These are phyloP conservation scores for Leishmania aethiopica DNA, from an alignment of 208 protist species.

Conservation along the genomic window DNA sequence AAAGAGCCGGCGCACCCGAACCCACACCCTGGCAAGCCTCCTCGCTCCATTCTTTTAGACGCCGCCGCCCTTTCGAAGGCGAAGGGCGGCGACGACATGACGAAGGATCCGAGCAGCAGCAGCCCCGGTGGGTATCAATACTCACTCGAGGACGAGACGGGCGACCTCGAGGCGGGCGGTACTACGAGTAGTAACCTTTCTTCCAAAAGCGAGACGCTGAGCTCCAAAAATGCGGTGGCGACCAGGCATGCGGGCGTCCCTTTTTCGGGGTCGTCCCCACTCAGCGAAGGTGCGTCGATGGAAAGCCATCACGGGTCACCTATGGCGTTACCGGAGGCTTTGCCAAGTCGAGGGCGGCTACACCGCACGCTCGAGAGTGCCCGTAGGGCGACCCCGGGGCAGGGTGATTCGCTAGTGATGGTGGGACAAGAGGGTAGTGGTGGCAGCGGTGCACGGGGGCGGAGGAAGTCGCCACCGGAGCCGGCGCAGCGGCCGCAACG, in stretches of 20 bases:
- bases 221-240: background rate
- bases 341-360: background rate
- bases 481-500: slow-evolving; percentile 8
- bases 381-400: background rate
- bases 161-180: slow-evolving; percentile 24
- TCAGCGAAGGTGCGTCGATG: slow-evolving; percentile 6
- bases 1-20: slow-evolving; percentile 6
- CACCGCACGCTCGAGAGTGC: background rate
- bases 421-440: background rate
- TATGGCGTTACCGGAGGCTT: background rate
- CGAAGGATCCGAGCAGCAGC: background rate
- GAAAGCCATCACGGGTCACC: background rate
- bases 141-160: slow-evolving; percentile 15
- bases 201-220: slow-evolving; percentile 20
- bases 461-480: slow-evolving; percentile 15
- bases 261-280: slow-evolving; percentile 16
- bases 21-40: slow-evolving; percentile 5
- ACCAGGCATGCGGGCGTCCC: background rate
- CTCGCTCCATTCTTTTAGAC: slow-evolving; percentile 31
- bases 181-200: slow-evolving; percentile 38
- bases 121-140: slow-evolving; percentile 4
- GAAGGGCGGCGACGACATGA: background rate
- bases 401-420: slow-evolving; percentile 1
- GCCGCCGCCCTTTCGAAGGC: slow-evolving; percentile 22
- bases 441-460: slow-evolving; percentile 8